Conservation (phyloP, 2,329 filamentous ascomycete species). For the Dothideomycetes sp. region DNA sequence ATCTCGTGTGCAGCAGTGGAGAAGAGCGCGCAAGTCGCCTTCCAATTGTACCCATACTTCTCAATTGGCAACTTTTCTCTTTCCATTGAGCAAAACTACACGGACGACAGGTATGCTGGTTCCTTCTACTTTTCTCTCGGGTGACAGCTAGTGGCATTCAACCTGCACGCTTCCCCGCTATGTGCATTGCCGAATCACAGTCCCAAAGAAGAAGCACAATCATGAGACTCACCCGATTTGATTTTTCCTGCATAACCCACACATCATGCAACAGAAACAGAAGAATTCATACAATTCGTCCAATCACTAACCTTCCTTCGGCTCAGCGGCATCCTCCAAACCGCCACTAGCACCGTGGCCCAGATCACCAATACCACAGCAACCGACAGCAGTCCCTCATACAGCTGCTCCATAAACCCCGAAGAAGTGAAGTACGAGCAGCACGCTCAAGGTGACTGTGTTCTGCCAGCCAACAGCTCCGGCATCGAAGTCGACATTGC, state of each 20-base stretch:
- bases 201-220: too few relatives aligned
- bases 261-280: too few relatives aligned
- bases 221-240: too few relatives aligned
- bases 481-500: constrained; percentile 1
- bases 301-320: too few relatives aligned
- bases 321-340: too few relatives aligned
- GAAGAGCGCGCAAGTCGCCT: constrained; percentile 13
- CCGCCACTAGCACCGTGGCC: constrained; percentile 7
- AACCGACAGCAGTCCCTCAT: too few relatives aligned
- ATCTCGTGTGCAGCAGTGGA: constrained; percentile 12
- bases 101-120: constrained; percentile 7
- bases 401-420: constrained; percentile 14
- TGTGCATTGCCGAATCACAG: too few relatives aligned
- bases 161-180: too few relatives aligned
- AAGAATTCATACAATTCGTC: too few relatives aligned
- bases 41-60: constrained; percentile 16
- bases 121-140: too few relatives aligned
- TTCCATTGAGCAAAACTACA: constrained; percentile 14
- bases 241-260: too few relatives aligned
- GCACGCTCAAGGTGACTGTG: constrained; percentile 17
- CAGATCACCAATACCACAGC: constrained; percentile 12
- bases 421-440: constrained; percentile 10
- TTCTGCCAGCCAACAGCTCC: constrained; percentile 9
- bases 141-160: too few relatives aligned
- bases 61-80: constrained; percentile 18